Conservation (phyloP, 2,329 filamentous ascomycete genomes). For the Zymoseptoria tritici region DNA sequence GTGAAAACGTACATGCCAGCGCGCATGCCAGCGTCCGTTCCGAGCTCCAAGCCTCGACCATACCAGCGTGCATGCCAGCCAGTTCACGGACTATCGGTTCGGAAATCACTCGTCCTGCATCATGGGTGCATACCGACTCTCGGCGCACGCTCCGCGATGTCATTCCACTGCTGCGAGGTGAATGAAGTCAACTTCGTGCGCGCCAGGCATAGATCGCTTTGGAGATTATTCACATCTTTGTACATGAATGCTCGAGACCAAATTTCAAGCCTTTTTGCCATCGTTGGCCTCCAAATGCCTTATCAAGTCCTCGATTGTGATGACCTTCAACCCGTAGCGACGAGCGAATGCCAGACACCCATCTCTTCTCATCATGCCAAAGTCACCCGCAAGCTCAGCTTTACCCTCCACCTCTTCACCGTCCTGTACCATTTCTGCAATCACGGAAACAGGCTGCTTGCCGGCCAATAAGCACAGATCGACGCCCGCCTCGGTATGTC, state of each 20-base stretch:
- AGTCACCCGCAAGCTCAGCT: slow-evolving; percentile 55
- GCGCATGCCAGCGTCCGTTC: not conserved
- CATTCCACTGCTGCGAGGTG: not conserved
- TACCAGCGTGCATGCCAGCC: not conserved
- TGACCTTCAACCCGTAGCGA: slow-evolving; percentile 83
- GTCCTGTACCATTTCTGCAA: slow-evolving; percentile 87
- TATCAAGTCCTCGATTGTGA: slow-evolving; percentile 89
- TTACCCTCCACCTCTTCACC: slow-evolving; percentile 64
- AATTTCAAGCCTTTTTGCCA: slow-evolving; percentile 5
- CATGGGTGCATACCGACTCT: not conserved
- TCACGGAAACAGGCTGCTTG: slow-evolving; percentile 68
- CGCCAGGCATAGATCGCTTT: not conserved
- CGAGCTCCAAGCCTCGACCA: not conserved
- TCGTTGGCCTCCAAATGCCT: slow-evolving; percentile 56
- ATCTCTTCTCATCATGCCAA: slow-evolving; percentile 88
- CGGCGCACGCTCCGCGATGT: not conserved
- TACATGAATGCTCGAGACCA: not conserved
- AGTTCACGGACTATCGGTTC: not conserved
- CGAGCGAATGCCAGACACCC: slow-evolving; percentile 81
- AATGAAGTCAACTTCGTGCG: not conserved
- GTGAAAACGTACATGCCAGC: not conserved
- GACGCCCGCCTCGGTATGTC: slow-evolving; percentile 89
- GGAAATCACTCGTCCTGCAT: not conserved
- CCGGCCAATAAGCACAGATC: slow-evolving; percentile 84
- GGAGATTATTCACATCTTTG: not conserved